These are phyloP conservation scores for Cyberlindnera galapagoensis DNA, from an alignment of 805 yeast species.

Conservation along the genomic window DNA sequence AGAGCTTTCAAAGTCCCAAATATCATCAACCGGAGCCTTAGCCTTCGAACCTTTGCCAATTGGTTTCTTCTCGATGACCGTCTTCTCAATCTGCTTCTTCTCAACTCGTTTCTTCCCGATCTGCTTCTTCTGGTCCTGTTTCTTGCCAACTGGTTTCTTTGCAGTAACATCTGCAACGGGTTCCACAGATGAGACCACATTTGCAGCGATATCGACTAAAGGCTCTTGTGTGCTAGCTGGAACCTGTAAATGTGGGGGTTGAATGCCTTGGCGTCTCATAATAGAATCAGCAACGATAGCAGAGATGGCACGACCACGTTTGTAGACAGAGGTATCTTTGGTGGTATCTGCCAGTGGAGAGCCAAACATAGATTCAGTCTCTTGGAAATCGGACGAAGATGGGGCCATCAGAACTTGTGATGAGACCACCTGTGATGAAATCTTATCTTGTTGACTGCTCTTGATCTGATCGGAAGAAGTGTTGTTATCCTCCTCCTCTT, in stretches of 20 bases:
- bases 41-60: not conserved
- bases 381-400: constrained; percentile 13
- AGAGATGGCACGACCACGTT: constrained; percentile 11
- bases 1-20: constrained; percentile 20
- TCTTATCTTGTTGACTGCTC: no score
- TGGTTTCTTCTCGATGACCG: not conserved
- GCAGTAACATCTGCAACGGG: not conserved
- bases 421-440: no score
- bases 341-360: constrained; percentile 14
- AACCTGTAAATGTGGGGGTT: constrained; percentile 2
- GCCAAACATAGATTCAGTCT: constrained; percentile 9
- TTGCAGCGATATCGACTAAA: not conserved
- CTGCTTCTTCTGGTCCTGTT: not conserved
- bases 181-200: no score
- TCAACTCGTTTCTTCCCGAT: not conserved
- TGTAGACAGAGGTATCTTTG: constrained; percentile 17
- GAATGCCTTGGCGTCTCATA: not conserved
- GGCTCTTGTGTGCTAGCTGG: constrained; percentile 11
- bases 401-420: no score
- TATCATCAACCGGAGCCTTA: no score
- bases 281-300: constrained; percentile 15
- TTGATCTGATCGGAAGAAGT: no score
- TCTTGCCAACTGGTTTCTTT: no score
- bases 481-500: constrained; percentile 3
- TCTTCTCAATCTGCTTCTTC: not conserved